Evolutionary conservation across 441 rosid genomes (phyloP), one percentile per base, ranked within the genome.

Genomic region (Geranium incanum): DNA sequence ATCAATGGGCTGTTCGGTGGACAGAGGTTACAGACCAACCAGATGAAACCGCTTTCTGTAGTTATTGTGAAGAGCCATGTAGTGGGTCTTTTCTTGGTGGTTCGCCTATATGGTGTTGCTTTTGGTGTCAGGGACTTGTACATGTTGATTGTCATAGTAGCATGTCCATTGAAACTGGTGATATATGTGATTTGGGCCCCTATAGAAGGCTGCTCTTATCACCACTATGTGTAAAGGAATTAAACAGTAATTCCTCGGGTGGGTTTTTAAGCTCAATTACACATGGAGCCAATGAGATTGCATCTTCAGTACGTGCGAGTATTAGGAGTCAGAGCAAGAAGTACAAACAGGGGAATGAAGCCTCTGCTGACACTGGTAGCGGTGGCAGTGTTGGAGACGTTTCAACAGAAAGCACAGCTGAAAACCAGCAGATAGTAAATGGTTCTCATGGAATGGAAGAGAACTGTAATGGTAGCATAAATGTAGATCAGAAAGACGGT

Each of bases 41-140:
- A 55, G 91, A 89, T 69, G 99, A 90, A 59, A 81, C 89, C 71
- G 83, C 87, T 6, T 88, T 88, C 65, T 95, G 98, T 77, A 90
- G 91, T 79, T 85, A 84, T 80, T 92, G 97, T 79, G 99, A 92
- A 74, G 99, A 92, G 83, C 86, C 87, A 8, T 95, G 97, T 71
- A 86, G 86, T 70, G 90, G 96, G 69, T 90, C 98, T 64, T 95
- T 95, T 84, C 93, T 95, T 28, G 86, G 98, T 41, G 99, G 97
- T 66, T 92, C 97, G n/a, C 99, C 99, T 36, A 84, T 92, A 75
- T 95, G 97, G 99, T 89, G 96, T 79, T 95, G 99, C 86, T 84
- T 89, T 84, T 95, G 99, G 98, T 95, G 99, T 81, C 99, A 95
- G 73, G 88, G 90, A 43, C 89, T 95, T 71, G 89, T 95, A 37